These are phyloP conservation scores for Hyphodiscus sp. DNA, from an alignment of 2,329 filamentous ascomycete genomes.

Conservation along the genomic window DNA sequence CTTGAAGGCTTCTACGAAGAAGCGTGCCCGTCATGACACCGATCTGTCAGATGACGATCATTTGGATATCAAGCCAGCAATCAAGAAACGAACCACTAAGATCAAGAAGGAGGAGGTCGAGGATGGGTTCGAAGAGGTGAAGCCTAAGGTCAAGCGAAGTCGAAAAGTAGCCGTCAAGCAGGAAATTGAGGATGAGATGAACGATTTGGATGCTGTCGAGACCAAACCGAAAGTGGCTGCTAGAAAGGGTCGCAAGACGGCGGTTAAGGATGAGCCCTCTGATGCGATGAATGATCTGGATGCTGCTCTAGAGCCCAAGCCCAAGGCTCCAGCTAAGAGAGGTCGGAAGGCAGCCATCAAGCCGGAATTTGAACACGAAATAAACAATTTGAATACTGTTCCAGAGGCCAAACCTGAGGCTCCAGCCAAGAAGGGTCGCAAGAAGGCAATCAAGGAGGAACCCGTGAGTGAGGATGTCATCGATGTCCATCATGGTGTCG, in stretches of 20 bases:
- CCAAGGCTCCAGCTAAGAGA: neutral
- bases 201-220: neutral
- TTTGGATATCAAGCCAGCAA: slow-evolving; percentile 23
- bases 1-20: slow-evolving; percentile 9
- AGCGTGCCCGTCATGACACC: slow-evolving; percentile 7
- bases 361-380: slow-evolving; percentile 2
- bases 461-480: slow-evolving; percentile 16
- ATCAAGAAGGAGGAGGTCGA: slow-evolving; percentile 16
- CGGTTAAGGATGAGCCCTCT: neutral
- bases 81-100: slow-evolving; percentile 34
- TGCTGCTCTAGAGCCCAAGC: neutral
- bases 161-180: neutral
- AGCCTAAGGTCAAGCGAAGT: neutral
- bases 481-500: neutral
- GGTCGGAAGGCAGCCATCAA: neutral
- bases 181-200: neutral
- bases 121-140: slow-evolving; percentile 4
- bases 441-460: slow-evolving; percentile 25
- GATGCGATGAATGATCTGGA: neutral
- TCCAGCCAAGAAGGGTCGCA: slow-evolving; percentile 3
- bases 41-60: slow-evolving; percentile 1
- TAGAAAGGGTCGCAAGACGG: too few relatives aligned
- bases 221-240: neutral
- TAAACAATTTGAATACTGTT: neutral
- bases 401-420: neutral